Base-by-base conservation (phyloP, 2,329 filamentous ascomycete genomes). In the Neofusicoccum sp. region DNA sequence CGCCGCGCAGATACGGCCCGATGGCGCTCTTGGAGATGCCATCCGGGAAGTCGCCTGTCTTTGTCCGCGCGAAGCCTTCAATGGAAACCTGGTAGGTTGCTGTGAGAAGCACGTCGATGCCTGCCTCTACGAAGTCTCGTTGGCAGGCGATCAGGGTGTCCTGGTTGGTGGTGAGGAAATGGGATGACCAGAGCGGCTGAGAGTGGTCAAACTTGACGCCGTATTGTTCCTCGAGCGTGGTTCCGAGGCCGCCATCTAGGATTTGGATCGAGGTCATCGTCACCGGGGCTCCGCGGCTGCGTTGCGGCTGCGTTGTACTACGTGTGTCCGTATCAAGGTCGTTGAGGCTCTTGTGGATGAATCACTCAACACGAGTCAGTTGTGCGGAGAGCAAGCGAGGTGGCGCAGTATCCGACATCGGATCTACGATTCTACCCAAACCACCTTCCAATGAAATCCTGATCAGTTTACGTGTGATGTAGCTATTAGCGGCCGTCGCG, bases 41-140 rank as follows among this genome's bases (percentile, higher is more conserved):
- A 9, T 54, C 36, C 3, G 36, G 49, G 34, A 40, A 41, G 6
- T 31, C 49, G 12, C 20, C 9, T 1, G 49, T 41, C 26, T 40
- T 54, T 12, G 49, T 54, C 24, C 36, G 12, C 3, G 49, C 49
- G 24, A 54, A 54, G 1, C 49, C 34, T 11, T 40, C 36, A n/a
- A 54, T 8, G 3, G 49, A 54, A 1, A 41, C 34, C n/a, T 54
- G 49, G 49, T 54, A 41, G 34, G 49, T 54, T n/a, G 49, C 49
- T 2, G 49, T 41, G 14, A 40, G 49, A 12, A 54, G 49, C 12
- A 54, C 49, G 26, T 54, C 49, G 14, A 28, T 26, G 24, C 49
- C 49, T 20, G 49, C 36, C 7, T 41, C 49, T 12, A 30, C 34
- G 34, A 41, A 54, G 4, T 54, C 49, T 3, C 4, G 20, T 12